Conservation (phyloP, 1,139 yeast species). For the Lodderomyces margitis region DNA sequence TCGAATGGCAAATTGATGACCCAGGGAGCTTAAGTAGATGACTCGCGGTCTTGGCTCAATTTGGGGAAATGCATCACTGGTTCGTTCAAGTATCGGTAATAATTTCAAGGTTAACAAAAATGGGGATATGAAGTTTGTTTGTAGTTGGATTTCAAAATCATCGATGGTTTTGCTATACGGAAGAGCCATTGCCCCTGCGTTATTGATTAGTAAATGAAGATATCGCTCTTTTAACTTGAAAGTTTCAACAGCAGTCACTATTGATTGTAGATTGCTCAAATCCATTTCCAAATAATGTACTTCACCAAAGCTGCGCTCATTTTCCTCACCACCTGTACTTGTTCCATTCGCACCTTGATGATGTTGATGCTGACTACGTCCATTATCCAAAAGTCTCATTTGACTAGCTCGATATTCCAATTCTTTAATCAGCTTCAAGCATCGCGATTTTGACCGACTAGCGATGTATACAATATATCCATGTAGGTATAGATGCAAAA, state of each 20-base stretch:
- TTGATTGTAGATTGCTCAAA: slow-evolving; percentile 55
- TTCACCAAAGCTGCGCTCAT: slow-evolving; percentile 48
- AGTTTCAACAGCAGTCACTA: slow-evolving; percentile 52
- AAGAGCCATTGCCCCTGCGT: slow-evolving; percentile 81
- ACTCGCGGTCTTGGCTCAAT: slow-evolving; percentile 50
- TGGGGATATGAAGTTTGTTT: slow-evolving; percentile 77
- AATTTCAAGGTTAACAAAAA: slow-evolving; percentile 65
- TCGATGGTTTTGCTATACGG: slow-evolving; percentile 66
- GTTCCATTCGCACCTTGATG: background rate
- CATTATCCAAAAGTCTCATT: slow-evolving; percentile 15
- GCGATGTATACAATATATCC: slow-evolving; percentile 75
- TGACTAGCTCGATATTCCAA: slow-evolving; percentile 52
- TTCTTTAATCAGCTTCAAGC: slow-evolving; percentile 53
- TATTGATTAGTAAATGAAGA: slow-evolving; percentile 66
- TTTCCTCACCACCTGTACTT: slow-evolving; percentile 8
- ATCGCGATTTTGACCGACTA: slow-evolving; percentile 61
- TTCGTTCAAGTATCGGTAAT: slow-evolving; percentile 50
- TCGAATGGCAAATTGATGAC: slow-evolving; percentile 55
- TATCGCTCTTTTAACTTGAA: slow-evolving; percentile 49
- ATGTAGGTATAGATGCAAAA: slow-evolving; percentile 70
- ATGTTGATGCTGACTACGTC: background rate
- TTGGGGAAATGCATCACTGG: slow-evolving; percentile 25
- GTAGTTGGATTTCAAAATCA: slow-evolving; percentile 77
- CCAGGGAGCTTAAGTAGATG: slow-evolving; percentile 66
- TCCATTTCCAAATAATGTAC: slow-evolving; percentile 62